Evolutionary conservation across 2,329 filamentous ascomycete species (phyloP).

Genomic region (Diaporthe sp.): DNA sequence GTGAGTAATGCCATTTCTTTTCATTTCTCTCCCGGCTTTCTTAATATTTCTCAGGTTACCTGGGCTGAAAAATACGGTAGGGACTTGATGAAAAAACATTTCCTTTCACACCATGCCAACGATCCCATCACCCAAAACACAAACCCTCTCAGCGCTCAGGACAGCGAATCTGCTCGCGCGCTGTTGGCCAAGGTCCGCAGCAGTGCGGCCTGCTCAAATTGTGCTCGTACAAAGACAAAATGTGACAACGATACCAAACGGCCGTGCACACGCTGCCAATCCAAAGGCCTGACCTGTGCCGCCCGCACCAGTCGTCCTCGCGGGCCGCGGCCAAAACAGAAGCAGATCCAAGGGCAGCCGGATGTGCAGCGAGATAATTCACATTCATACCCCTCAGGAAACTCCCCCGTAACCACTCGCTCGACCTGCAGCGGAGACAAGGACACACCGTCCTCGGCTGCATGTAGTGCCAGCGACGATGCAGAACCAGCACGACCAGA

Average conservation of each 20-base stretch:
- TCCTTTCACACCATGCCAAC: neutral
- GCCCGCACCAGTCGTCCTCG: neutral
- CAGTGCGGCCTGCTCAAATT: neutral
- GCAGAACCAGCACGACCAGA: neutral
- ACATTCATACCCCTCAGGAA: neutral
- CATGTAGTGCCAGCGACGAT: neutral
- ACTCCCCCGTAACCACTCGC: neutral
- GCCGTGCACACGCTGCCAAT: neutral
- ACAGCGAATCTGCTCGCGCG: neutral
- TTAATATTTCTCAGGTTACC: no score
- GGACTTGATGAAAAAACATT: neutral
- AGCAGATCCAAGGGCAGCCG: neutral
- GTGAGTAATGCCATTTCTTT: neutral
- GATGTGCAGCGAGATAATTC: neutral
- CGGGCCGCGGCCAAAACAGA: neutral
- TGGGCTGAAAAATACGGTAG: neutral
- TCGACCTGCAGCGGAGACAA: neutral
- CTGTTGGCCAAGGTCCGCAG: neutral
- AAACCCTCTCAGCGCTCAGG: neutral
- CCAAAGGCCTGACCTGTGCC: neutral
- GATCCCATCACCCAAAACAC: neutral
- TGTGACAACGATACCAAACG: constrained; percentile 1
- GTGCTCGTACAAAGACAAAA: constrained; percentile 2
- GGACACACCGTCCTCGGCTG: neutral
- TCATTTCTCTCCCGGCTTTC: neutral